Conservation (phyloP, 202 grass and related monocot genomes). For the Alloteropsis angusta region DNA sequence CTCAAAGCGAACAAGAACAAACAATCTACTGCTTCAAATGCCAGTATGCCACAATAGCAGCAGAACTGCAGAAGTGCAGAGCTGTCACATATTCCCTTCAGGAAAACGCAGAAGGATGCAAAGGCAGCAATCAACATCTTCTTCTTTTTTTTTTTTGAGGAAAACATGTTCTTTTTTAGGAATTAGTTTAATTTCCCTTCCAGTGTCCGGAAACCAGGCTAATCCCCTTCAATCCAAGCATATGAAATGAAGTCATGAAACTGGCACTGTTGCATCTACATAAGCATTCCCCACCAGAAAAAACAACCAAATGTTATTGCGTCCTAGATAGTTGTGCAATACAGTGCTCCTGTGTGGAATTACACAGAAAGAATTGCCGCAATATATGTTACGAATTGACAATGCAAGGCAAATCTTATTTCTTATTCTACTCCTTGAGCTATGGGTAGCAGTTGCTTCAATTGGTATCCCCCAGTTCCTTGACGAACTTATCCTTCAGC, state of each 20-base stretch:
- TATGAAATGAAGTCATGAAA: not conserved
- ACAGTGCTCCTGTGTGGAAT: not conserved
- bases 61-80: not conserved
- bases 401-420: not conserved
- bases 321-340: not conserved
- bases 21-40: too few species aligned
- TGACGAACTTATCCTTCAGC: constrained; percentile 70
- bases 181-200: not conserved
- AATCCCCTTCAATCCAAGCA: not conserved
- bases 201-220: too few species aligned
- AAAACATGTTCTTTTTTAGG: too few species aligned
- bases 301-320: not conserved
- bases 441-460: constrained; percentile 12
- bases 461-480: constrained; percentile 31
- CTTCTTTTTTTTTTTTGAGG: too few species aligned
- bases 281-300: not conserved
- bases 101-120: not conserved
- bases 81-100: not conserved
- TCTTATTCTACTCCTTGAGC: not conserved
- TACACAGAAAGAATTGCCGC: not conserved
- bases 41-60: too few species aligned
- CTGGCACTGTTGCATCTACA: not conserved
- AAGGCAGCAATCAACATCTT: not conserved
- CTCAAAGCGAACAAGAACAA: too few species aligned
- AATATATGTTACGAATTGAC: not conserved